Conservation (phyloP, 805 yeast genomes). For the Metschnikowia dekortorum region DNA sequence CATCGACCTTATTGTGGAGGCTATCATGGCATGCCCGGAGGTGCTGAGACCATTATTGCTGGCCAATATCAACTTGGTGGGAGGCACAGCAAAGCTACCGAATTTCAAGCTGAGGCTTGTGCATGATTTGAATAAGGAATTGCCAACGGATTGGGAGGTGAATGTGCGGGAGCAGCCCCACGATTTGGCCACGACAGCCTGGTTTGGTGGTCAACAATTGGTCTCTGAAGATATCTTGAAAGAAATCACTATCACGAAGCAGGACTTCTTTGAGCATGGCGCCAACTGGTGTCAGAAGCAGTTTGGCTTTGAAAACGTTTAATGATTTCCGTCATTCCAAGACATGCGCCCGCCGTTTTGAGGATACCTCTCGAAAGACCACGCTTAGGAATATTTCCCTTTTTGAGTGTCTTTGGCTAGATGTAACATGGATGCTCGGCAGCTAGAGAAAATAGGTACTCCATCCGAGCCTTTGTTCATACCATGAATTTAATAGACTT, state of each 20-base stretch:
- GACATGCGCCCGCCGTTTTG: no score
- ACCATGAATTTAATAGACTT: slow-evolving; percentile 7
- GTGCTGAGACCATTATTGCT: slow-evolving; percentile 67
- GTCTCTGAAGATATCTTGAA: slow-evolving; percentile 39
- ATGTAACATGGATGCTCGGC: no score
- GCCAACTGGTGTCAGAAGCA: slow-evolving; percentile 50
- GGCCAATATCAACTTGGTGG: slow-evolving; percentile 74
- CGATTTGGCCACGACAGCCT: slow-evolving; percentile 25
- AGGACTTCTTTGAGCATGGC: slow-evolving; percentile 87
- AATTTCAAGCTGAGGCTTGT: slow-evolving; percentile 62
- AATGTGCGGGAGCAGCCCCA: slow-evolving; percentile 35
- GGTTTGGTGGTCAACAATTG: slow-evolving; percentile 36
- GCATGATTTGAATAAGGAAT: slow-evolving; percentile 58
- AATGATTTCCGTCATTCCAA: neutral
- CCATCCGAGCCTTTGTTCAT: no score
- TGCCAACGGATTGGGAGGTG: slow-evolving; percentile 70
- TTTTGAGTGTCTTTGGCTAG: no score
- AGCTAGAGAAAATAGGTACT: no score
- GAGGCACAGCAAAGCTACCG: slow-evolving; percentile 74
- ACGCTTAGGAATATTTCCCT: no score
- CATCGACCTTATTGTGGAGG: slow-evolving; percentile 73
- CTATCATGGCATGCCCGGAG: slow-evolving; percentile 68
- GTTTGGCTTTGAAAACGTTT: slow-evolving; percentile 39
- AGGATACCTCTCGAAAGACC: no score
- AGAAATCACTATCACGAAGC: slow-evolving; percentile 60